Conservation (phyloP, 2,329 filamentous ascomycete species). For the Chaetomiaceae sp. region DNA sequence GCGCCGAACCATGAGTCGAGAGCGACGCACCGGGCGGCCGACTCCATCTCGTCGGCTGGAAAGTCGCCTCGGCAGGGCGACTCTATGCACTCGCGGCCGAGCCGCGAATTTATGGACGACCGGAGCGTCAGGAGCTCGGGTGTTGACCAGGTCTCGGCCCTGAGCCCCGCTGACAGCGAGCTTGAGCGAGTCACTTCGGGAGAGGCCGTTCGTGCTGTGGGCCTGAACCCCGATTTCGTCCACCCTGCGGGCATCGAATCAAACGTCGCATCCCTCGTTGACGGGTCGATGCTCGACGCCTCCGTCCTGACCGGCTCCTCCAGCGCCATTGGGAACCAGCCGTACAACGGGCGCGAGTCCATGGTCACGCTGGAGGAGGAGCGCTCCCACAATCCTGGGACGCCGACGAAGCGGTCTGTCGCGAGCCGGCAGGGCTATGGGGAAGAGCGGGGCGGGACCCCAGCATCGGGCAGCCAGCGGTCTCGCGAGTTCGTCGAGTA, state of each 20-base stretch:
- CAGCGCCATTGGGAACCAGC: slow-evolving; percentile 44
- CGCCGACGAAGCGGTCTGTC: slow-evolving; percentile 37
- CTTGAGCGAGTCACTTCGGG: slow-evolving; percentile 57
- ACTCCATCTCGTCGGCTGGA: slow-evolving; percentile 59
- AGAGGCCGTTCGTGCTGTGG: slow-evolving; percentile 66
- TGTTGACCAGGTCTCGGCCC: slow-evolving; percentile 49
- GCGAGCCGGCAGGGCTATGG: slow-evolving; percentile 36
- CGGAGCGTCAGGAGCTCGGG: slow-evolving; percentile 49
- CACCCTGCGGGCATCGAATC: slow-evolving; percentile 77
- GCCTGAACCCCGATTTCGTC: slow-evolving; percentile 71
- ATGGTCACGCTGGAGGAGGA: slow-evolving; percentile 33
- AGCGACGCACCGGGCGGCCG: slow-evolving; percentile 44
- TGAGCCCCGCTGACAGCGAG: slow-evolving; percentile 50
- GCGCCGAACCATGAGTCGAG: slow-evolving; percentile 53
- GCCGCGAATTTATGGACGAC: slow-evolving; percentile 52
- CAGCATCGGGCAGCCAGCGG: slow-evolving; percentile 34
- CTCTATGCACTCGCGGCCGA: slow-evolving; percentile 43
- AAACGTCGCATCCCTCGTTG: slow-evolving; percentile 78
- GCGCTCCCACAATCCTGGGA: slow-evolving; percentile 30
- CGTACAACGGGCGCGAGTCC: slow-evolving; percentile 38
- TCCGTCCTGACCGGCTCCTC: slow-evolving; percentile 65
- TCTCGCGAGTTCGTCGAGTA: slow-evolving; percentile 50
- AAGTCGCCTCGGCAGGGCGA: slow-evolving; percentile 48
- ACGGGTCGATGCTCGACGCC: slow-evolving; percentile 63
- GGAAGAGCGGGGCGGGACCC: slow-evolving; percentile 39